A percentile compares a stretch with the other conserved stretches of the same genome.
Evolutionary conservation across 2,329 filamentous ascomycete genomes (phyloP).

Genomic region (Aspergillus sp.): DNA sequence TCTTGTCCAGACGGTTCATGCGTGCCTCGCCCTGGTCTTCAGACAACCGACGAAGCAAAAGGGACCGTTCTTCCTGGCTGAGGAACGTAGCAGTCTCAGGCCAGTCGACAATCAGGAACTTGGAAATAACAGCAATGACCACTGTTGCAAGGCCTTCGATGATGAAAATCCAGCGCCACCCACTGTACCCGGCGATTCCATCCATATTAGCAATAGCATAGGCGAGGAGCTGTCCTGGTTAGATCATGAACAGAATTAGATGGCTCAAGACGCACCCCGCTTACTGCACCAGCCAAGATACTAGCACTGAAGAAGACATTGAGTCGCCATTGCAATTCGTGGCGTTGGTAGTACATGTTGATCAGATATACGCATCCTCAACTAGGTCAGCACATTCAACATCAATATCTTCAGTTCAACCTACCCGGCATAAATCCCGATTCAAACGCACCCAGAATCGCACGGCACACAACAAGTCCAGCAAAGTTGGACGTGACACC

Average conservation of each 20-base stretch:
- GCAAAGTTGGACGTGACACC: slow-evolving; percentile 37
- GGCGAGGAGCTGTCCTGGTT: slow-evolving; percentile 29
- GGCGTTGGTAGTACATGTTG: slow-evolving; percentile 33
- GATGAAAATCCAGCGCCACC: slow-evolving; percentile 48
- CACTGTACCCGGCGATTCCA: slow-evolving; percentile 33
- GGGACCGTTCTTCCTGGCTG: slow-evolving; percentile 39
- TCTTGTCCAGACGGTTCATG: slow-evolving; percentile 52
- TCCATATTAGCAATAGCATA: slow-evolving; percentile 39
- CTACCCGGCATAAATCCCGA: slow-evolving; percentile 35
- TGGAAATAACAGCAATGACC: slow-evolving; percentile 43
- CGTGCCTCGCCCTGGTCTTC: slow-evolving; percentile 40
- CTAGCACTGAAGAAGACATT: slow-evolving; percentile 31
- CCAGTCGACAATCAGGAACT: slow-evolving; percentile 45
- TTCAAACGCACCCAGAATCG: slow-evolving; percentile 34
- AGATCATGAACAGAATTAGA: neutral
- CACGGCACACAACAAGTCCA: slow-evolving; percentile 32
- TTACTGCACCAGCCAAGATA: slow-evolving; percentile 37
- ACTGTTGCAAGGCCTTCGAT: slow-evolving; percentile 47
- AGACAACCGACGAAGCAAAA: slow-evolving; percentile 39
- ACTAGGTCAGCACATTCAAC: neutral
- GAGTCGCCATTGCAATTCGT: slow-evolving; percentile 37
- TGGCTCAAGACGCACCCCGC: slow-evolving; percentile 22
- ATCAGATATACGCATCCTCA: slow-evolving; percentile 30
- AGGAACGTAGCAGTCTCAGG: slow-evolving; percentile 44
- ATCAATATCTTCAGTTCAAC: neutral